Evolutionary conservation across 75 land plant genomes (phyloP).

Genomic region (Larix kaempferi): DNA sequence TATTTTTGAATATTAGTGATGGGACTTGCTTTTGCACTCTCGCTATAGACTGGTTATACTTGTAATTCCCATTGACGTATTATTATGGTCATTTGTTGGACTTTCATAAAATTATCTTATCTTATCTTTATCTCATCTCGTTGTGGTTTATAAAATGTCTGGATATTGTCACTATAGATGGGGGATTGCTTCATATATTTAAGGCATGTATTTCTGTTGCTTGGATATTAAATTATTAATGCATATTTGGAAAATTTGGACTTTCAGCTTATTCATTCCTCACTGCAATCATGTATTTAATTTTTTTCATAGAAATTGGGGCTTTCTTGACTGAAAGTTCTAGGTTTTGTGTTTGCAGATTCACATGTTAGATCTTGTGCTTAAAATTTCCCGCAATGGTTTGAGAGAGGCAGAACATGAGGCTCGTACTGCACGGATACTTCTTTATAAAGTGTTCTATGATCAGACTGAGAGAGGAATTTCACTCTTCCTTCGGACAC

Average conservation of each 20-base stretch:
- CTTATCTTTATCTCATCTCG: too few species aligned
- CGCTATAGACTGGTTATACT: too few species aligned
- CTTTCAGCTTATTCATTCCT: neutral
- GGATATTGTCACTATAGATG: neutral
- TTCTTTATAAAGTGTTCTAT: constrained; percentile 89
- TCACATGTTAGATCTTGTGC: constrained; percentile 80
- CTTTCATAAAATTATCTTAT: too few species aligned
- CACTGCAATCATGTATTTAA: neutral
- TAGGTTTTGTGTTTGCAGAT: constrained; percentile 53
- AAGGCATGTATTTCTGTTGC: neutral
- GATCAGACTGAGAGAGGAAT: constrained; percentile 96
- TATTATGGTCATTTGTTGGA: too few species aligned
- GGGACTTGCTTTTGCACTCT: too few species aligned
- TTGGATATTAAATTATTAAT: neutral
- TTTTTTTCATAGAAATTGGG: neutral
- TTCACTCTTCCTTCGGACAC: constrained; percentile 53
- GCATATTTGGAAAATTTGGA: neutral
- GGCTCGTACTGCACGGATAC: constrained; percentile 66
- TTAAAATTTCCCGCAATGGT: constrained; percentile 44
- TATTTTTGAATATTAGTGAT: too few species aligned
- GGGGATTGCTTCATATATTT: neutral
- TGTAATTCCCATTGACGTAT: too few species aligned
- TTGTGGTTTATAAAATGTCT: neutral
- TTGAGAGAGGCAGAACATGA: constrained; percentile 49
- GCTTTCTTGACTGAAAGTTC: neutral